Evolutionary conservation across 108 stramenopile species (phyloP), one percentile per base, ranked within the genome.

Genomic region (Pseudonitzschia multiseries): DNA sequence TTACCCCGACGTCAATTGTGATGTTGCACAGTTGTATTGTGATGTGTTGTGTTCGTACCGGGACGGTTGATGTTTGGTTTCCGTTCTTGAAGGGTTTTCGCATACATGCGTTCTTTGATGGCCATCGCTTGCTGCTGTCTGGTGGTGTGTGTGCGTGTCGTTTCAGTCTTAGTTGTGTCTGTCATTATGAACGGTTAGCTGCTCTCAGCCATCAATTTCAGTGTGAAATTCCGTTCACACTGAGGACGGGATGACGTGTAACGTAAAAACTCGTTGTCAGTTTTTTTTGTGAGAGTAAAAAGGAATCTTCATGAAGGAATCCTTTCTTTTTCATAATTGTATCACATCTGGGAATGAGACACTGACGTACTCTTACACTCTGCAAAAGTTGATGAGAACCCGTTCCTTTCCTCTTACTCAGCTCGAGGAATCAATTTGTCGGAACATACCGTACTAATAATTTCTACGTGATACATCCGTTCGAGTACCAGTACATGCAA

Each of bases 51-150:
- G 61, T 29, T 12, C 15, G n/a, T n/a, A n/a, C n/a, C n/a, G n/a
- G n/a, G n/a, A 31, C 14, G 26, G 9, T 62, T 62, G 61, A 62
- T 62, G 61, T 62, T 26, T 42, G 17, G 26, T 48, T 48, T 48
- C 46, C 46, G 46, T 41, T 62, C 36, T 62, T 62, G 61, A 62
- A 62, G 61, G n/a, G 61, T 41, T 3, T 48, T 48, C 46, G 32
- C 61, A n/a, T 62, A 17, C 61, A 33, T 21, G 33, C 29, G 61
- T 62, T 62, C 29, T 21, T 62, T 62, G 61, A 62, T 62, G 61
- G 61, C 61, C 32, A 62, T 62, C 61, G 33, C 61, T 62, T 62
- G 15, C 29, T 59, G n/a, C n/a, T 56, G 13, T 22, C 24, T 56
- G 54, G 24, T 26, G 26, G 10, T 56, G 54, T 26, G 54, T 56